Base-by-base conservation (phyloP, 257 asterid genomes). In the Paulownia fortunei region DNA sequence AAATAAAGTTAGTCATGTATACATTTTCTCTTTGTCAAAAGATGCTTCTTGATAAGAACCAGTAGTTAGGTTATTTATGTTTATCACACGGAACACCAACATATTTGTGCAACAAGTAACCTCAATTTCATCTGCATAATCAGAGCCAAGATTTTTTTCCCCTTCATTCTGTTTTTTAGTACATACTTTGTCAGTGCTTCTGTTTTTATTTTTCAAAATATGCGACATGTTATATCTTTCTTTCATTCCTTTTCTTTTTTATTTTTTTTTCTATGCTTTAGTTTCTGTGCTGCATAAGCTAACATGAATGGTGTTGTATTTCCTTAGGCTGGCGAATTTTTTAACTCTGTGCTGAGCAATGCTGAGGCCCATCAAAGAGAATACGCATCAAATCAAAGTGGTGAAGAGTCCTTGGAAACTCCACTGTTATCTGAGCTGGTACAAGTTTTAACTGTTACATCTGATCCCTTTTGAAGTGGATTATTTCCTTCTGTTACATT, bases 371-470 rank as follows among this genome's bases (percentile, higher is more conserved):
- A 61, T 41, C 98, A 89, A 41, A 85, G 90, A 77, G 99, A 93
- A 72, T 54, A 75, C 69, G 39, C 89, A 82, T 89, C 97, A 79
- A 85, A 73, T 80, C 97, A 86, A 86, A 85, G 89, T 51, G 94
- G 90, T 72, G 97, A 88, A 81, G 98, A 93, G 77, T 89, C 99
- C 76, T 80, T 96, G 85, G 99, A 92, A 79, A 85, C 96, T 86
- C 98, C 98, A 13, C 78, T 96, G 69, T 69, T 96, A 60, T 77
- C 89, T 60, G 92, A 93, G 79, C 89, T 84, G 97, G 99, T 96
- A 81, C 58, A 42, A 9, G 63, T 79, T 65, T 66, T 65, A 21
- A 34, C 36, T 46, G 19, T 73, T 62, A 23, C 73, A 79, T 52
- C 36, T 82, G 42, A 71, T n/a, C 26, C 81, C 52, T 79, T 55